Evolutionary conservation across 805 yeast species (phyloP), one percentile per base, ranked within the genome.

Genomic region (Starmerella asiatica): DNA sequence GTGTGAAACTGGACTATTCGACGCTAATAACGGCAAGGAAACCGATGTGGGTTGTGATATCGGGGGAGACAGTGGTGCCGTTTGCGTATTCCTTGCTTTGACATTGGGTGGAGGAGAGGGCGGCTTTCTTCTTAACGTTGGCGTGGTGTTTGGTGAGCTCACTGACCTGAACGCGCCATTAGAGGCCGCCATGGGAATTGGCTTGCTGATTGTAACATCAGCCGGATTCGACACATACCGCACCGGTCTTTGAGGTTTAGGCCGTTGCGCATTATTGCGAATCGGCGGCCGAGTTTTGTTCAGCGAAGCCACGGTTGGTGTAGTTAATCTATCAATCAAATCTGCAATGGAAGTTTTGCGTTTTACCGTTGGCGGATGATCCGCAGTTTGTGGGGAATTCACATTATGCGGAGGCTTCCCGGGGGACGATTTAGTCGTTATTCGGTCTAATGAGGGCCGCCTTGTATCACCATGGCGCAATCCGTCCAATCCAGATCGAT

Each of bases 241-340:
- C 35, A 21, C 31, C 31, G 20, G 12, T 14, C 16, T n/a, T 17
- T 19, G 36, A 21, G 18, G 19, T 24, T 19, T 19, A 32, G 30
- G 32, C 12, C n/a, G 31, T 8, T n/a, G 17, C 31, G 17, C 7
- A 6, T 28, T 6, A 6, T 27, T 19, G 29, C 8, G 32, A 32
- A 23, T 29, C 20, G 21, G 19, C 12, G 17, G 18, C 27, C 46
- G 41, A 34, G 36, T 23, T 23, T 52, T 49, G 16, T 53, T 51
- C 23, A 56, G 49, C 14, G 55, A 48, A 16, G 57, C 39, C 6
- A 54, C 55, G 1, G 58, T 56, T 12, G 55, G 52, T 21, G 55
- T 40, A 3, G 59, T 56, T 32, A 57, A 46, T 17, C 61, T 46
- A 11, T 59, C 43, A 4, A 57, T 43, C 31, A 57, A 36, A 16